Base-by-base conservation (phyloP, 495 filamentous ascomycete species). In the Peziza echinospora region DNA sequence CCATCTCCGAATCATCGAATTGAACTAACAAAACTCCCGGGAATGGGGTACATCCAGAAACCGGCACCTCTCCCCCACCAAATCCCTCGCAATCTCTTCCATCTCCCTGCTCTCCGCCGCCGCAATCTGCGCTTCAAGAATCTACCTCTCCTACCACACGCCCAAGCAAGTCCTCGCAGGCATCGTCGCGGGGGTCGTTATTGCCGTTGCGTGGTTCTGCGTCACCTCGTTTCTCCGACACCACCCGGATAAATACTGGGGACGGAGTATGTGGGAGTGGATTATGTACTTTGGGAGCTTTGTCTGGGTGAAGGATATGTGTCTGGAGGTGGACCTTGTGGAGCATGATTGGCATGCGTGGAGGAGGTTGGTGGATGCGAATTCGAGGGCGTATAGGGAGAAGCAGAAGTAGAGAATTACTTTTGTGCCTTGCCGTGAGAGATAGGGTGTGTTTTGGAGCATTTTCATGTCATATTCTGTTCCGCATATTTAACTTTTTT, bases 111-210 rank as follows among this genome's bases (percentile, higher is more conserved):
- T 60, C 1, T 65, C 70, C 34, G 85, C 87, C 1, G 73, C 61
- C 2, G 66, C 70, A 5, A 85, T 96, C 0, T 79, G 84, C 17
- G 69, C 70, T 54, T 89, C 81, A 51, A 67, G 89, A 26, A 69
- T 93, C 45, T 99, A 99, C 59, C 63, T 99, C 51, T 84, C 75
- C 55, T 99, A 99, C 62, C 89, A 99, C 64, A 96, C 87, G 4
- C 70, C 70, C 23, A 74, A 68, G 52, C 89, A 99, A 64, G 91
- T 99, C 1, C 60, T 82, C 10, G 84, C 80, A 1, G 89, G 89
- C 10, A 75, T 64, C 48, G 64, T 59, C 11, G 84, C 84, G 3
- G 89, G 89, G 0, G 63, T 69, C 10, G 54, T 76, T 2, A 84
- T 76, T 53, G 86, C 80, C 2, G 52, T 80, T 4, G 67, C 61